phyloP scores from a whole-genome alignment of 2,329 filamentous ascomycete species.

The Hypoxylon sp. region DNA sequence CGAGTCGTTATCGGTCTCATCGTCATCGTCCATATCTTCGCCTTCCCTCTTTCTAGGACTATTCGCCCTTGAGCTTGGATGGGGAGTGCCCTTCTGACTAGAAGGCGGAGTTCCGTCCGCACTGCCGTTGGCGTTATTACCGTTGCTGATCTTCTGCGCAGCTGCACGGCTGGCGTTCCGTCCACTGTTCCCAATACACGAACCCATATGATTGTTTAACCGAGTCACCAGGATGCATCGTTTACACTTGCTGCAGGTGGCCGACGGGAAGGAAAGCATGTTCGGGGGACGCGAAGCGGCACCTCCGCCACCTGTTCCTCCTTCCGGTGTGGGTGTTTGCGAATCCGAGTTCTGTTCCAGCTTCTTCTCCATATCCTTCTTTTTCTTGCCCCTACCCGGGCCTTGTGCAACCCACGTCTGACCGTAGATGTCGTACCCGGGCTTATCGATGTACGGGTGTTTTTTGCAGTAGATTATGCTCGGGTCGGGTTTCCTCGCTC shows the following conservation, averaged over 20 bases:
- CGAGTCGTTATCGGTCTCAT: conserved; percentile 63
- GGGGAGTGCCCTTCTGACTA: conserved; percentile 72
- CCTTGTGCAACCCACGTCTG: conserved; percentile 82
- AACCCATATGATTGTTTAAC: conserved; percentile 76
- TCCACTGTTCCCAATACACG: conserved; percentile 74
- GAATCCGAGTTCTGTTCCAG: conserved; percentile 55
- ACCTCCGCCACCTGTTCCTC: conserved; percentile 51
- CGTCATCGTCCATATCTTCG: conserved; percentile 67
- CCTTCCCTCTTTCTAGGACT: conserved; percentile 70
- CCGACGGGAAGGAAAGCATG: conserved; percentile 73
- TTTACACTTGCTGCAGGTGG: conserved; percentile 76
- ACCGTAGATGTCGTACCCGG: conserved; percentile 83
- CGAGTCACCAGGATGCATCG: conserved; percentile 74
- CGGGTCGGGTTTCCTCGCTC: conserved; percentile 74
- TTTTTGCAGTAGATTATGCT: conserved; percentile 81
- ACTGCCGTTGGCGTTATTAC: conserved; percentile 59
- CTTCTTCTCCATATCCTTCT: conserved; percentile 79
- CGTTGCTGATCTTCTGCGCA: conserved; percentile 73
- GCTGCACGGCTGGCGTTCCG: conserved; percentile 72
- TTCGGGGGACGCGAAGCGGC: conserved; percentile 64
- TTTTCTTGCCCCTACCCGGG: conserved; percentile 80
- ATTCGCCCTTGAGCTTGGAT: conserved; percentile 64
- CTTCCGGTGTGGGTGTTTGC: conserved; percentile 63
- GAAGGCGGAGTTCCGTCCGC: conserved; percentile 70
- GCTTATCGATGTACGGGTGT: conserved; percentile 80